Evolutionary conservation across 1,284 basidiomycete species (phyloP), one percentile per base, ranked within the genome.

Genomic region (Ustilago shanxiensis): DNA sequence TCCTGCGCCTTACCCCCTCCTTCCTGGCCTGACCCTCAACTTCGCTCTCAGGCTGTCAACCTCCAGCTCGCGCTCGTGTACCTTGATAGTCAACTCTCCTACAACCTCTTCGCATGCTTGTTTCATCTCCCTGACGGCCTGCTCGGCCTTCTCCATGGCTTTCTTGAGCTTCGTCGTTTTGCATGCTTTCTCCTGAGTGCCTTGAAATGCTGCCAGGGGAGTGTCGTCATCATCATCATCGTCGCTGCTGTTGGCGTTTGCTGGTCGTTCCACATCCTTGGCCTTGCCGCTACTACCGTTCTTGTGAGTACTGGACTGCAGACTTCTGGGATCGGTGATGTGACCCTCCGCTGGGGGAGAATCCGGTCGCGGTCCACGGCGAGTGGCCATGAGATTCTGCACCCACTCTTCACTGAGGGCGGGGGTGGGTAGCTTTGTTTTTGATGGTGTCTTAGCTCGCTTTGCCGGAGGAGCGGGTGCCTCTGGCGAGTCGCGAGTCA

Each of bases 31-130:
- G 9, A 14, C 44, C 24, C 50, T 53, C 1, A 68, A n/a, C 47
- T 55, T 29, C 13, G 65, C 68, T 13, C 59, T 26, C 24, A 72
- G 35, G 18, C 45, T 45, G 13, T 68, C 55, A 28, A 72, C 68
- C 16, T 56, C 7, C 1, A 62, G 11, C 1, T 71, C 68, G 24
- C 59, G 49, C 31, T 68, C 65, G n/a, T 41, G 28, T 0, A 72
- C 7, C 54, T 76, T 39, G 14, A 24, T 51, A 31, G 41, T 29
- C 20, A 72, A 11, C 14, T 33, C 31, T 1, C 45, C 33, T 20
- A 68, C 14, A 47, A 72, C 65, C 3, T 33, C 18, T n/a, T 29
- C 39, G 47, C 52, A 69, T 1, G 57, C 52, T 14, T n/a, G 22
- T 31, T 50, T 55, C 26, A 77, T 31, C 39, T 61, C 60, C 8